A percentile compares a stretch with the other conserved stretches of the same genome.
Evolutionary conservation across 371 early-diverging fungal genomes (phyloP).

Genomic region (Mucor piriformis): DNA sequence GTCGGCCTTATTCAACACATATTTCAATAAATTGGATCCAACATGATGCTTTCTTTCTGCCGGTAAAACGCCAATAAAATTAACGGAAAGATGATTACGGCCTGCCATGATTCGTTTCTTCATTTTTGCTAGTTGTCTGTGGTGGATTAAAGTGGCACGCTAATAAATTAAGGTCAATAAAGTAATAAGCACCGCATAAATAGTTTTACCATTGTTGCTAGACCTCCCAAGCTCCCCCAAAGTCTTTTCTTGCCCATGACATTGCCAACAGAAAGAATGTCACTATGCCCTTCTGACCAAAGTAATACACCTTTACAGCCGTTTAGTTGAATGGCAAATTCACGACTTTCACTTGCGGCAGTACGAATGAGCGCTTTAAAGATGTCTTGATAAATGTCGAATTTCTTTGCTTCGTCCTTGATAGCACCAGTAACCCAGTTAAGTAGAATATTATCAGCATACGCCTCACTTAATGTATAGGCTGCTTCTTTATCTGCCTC

Average conservation of each 20-base stretch:
- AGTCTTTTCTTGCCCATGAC: constrained; percentile 25
- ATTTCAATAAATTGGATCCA: constrained; percentile 20
- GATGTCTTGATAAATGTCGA: constrained; percentile 19
- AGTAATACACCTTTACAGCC: constrained; percentile 34
- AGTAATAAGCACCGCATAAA: too few species aligned
- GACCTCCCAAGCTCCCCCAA: constrained; percentile 21
- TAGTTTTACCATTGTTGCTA: constrained; percentile 26
- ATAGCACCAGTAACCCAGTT: constrained; percentile 26
- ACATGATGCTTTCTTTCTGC: constrained; percentile 22
- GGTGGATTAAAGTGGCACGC: constrained; percentile 22
- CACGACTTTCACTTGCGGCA: constrained; percentile 28
- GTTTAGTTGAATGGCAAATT: constrained; percentile 36
- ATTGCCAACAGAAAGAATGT: constrained; percentile 18
- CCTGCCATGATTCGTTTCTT: constrained; percentile 21
- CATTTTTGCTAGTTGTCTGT: constrained; percentile 19
- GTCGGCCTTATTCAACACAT: constrained; percentile 29
- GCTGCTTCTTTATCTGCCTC: constrained; percentile 40
- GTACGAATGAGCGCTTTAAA: constrained; percentile 30
- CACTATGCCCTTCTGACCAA: constrained; percentile 32
- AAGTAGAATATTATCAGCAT: constrained; percentile 17
- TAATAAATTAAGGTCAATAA: too few species aligned
- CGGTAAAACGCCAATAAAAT: constrained; percentile 36
- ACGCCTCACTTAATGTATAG: constrained; percentile 27
- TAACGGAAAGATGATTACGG: constrained; percentile 23
- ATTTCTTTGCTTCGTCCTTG: constrained; percentile 16